Evolutionary conservation across 345 rosid species (phyloP), one percentile per base, ranked within the genome.

Genomic region (Pelargonium nanum): DNA sequence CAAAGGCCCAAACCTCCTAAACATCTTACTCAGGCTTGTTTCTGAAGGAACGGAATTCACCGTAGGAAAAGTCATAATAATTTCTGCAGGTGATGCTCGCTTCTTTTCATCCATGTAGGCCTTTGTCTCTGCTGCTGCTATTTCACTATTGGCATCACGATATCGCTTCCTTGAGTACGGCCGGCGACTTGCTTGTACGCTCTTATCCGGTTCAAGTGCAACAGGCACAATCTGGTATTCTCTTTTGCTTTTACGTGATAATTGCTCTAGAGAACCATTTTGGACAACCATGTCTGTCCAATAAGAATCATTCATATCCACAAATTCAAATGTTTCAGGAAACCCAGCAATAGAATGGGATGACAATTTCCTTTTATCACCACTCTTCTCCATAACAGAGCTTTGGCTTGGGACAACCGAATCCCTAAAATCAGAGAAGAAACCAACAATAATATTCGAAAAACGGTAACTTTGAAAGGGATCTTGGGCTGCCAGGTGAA

Each of bases 251-350:
- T 68, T 77, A 48, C 72, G 68, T 22, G 74, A 24, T 64, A 77
- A 83, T 51, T 83, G 89, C 85, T 85, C 97, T 68, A 83, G 95
- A n/a, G 84, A 81, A 51, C 95, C 94, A 75, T 92, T 89, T 68
- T 85, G 83, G 40, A 92, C 81, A 62, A 89, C 77, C 65, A 87
- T 81, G 78, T 89, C 91, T 44, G 93, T 92, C 98, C 98, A 92
- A 58, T 86, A 92, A 60, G 96, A 86, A 69, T 92, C 98, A 48
- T 72, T 85, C 91, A 78, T 81, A 71, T 92, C 96, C 74, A 87
- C 98, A 69, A 89, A 92, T 72, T 89, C 96, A 67, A 87, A 92
- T 65, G 96, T 80, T 75, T 81, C 91, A 1, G 95, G 73, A 63
- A 74, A 71, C 59, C 78, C 85, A 61, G 59, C 66, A 21, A 60